Base-by-base conservation (phyloP, 23 red algal species). In the Agarophyton chilense region DNA sequence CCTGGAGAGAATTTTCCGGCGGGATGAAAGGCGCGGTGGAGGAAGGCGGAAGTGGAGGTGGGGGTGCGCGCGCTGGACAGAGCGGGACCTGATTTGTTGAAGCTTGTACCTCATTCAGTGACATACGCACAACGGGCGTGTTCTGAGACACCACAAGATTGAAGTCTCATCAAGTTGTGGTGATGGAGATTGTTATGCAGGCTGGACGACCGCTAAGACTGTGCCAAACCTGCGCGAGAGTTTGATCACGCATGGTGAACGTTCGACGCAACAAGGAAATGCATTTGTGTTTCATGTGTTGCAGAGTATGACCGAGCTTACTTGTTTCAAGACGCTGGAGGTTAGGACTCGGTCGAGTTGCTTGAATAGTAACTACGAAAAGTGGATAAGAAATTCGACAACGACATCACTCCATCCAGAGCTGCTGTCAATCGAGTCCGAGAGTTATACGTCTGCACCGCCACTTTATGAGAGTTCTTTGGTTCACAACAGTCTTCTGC, bases 371-470 rank as follows among this genome's bases (percentile, higher is more conserved):
- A 78, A 10, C 74, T 88, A 47, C 21, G 39, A 19, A 12, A 40
- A 18, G n/a, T 56, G 19, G 84, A 88, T 62, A 13, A 46, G 13
- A 46, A 62, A 32, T 88, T 88, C 58, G 84, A 62, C 44, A 24
- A 41, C 29, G 71, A 66, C 3, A 25, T 88, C 12, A 36, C 29
- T 44, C 43, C 65, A 12, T 88, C 28, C 34, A 32, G 84, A 18
- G 84, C 84, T 5, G 84, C 84, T 36, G 84, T 88, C 33, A 88
- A 88, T 44, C 84, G 84, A 4, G 84, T 88, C 4, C 65, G 84
- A 38, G 68, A 88, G 22, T 31, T 88, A 41, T 64, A 88, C 71
- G 19, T 6, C 1, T 45, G 16, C 41, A 43, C 52, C 29, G 40
- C 5, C 2, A 14, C 44, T 12, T 45, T 54, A 18, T 78, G 41